phyloP scores from a whole-genome alignment of 2,329 filamentous ascomycete species.

The Aureobasidium sp. region DNA sequence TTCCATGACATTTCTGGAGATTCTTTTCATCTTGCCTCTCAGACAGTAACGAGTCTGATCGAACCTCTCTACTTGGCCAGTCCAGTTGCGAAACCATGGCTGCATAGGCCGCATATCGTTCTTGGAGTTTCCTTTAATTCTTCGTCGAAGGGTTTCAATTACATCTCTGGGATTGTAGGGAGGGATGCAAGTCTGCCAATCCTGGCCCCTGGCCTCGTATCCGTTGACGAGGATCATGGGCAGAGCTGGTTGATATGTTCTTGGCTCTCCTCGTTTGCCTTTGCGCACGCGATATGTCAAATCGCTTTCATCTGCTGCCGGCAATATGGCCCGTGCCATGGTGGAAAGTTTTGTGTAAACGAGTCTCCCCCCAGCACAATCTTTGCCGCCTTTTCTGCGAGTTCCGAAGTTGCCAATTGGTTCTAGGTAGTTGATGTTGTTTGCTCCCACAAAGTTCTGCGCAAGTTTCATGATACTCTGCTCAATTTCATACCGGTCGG shows the following conservation, averaged over 20 bases:
- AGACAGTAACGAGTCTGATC: slow-evolving; percentile 53
- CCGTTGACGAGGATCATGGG: slow-evolving; percentile 93
- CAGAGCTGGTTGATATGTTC: slow-evolving; percentile 74
- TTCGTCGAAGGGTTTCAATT: slow-evolving; percentile 74
- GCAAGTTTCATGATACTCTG: slow-evolving; percentile 94
- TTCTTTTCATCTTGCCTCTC: slow-evolving; percentile 48
- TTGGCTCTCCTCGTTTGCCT: slow-evolving; percentile 80
- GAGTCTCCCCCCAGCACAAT: slow-evolving; percentile 95
- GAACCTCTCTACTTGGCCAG: slow-evolving; percentile 62
- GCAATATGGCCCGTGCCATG: slow-evolving; percentile 82
- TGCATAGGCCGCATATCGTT: slow-evolving; percentile 73
- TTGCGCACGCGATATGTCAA: slow-evolving; percentile 80
- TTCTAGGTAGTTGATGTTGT: slow-evolving; percentile 92
- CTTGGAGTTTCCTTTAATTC: slow-evolving; percentile 59
- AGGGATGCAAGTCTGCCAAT: slow-evolving; percentile 94
- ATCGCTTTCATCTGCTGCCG: slow-evolving; percentile 72
- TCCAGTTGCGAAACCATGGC: slow-evolving; percentile 96
- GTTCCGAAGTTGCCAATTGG: slow-evolving; percentile 98
- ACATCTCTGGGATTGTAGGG: slow-evolving; percentile 92
- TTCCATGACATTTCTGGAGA: slow-evolving; percentile 71
- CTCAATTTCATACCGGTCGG: slow-evolving; percentile 84
- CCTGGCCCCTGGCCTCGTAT: slow-evolving; percentile 94
- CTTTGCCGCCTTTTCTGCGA: slow-evolving; percentile 81
- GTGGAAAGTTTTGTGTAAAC: slow-evolving; percentile 92
- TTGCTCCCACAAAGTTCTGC: slow-evolving; percentile 92